Evolutionary conservation across 2,329 filamentous ascomycete species (phyloP).

Genomic region (Clonostachys sp.): DNA sequence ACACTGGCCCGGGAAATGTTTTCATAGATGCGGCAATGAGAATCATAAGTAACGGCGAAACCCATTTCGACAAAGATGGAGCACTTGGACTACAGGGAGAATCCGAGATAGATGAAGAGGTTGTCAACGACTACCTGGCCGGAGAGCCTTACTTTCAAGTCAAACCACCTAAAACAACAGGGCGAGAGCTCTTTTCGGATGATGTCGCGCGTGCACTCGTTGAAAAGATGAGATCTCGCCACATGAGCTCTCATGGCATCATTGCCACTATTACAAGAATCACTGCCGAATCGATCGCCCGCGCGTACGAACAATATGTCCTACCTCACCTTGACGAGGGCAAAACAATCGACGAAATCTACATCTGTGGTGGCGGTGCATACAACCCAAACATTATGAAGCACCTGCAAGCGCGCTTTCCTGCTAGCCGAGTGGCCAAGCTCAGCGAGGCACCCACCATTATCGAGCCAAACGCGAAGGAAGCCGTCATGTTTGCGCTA

Average conservation of each 20-base stretch:
- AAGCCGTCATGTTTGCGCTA: slow-evolving; percentile 38
- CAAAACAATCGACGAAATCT: slow-evolving; percentile 43
- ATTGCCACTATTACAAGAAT: slow-evolving; percentile 44
- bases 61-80: slow-evolving; percentile 43
- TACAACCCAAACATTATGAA: slow-evolving; percentile 53
- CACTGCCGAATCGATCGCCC: slow-evolving; percentile 41
- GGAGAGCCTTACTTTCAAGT: slow-evolving; percentile 31
- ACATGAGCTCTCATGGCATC: slow-evolving; percentile 31
- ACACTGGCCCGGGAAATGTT: slow-evolving; percentile 41
- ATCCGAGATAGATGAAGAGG: slow-evolving; percentile 23
- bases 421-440: slow-evolving; percentile 41
- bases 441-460: slow-evolving; percentile 44
- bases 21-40: slow-evolving; percentile 16
- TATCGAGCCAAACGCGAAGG: slow-evolving; percentile 48
- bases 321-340: slow-evolving; percentile 1
- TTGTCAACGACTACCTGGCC: slow-evolving; percentile 14
- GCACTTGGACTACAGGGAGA: slow-evolving; percentile 32
- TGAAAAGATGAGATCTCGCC: slow-evolving; percentile 23
- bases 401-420: slow-evolving; percentile 44
- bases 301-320: slow-evolving; percentile 2
- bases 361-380: slow-evolving; percentile 55
- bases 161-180: slow-evolving; percentile 39
- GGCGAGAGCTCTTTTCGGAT: slow-evolving; percentile 43
- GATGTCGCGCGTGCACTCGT: slow-evolving; percentile 37
- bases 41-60: slow-evolving; percentile 26